Evolutionary conservation across 768 basidiomycete genomes (phyloP).

Genomic region (Tubosaeta brunneosetosa): DNA sequence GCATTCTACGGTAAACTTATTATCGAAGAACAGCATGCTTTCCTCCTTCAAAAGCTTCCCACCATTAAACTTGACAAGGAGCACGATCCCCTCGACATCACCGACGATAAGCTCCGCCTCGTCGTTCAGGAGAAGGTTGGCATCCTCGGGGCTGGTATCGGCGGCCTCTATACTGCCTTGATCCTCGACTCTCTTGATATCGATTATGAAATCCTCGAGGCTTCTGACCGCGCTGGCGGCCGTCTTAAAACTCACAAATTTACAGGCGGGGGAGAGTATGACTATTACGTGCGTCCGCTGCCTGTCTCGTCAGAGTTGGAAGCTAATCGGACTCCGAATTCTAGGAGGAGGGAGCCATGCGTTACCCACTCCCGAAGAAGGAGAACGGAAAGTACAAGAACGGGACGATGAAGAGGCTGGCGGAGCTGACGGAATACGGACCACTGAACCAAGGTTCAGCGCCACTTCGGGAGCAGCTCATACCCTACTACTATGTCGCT

Average conservation of each 20-base stretch:
- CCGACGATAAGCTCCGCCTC: background rate
- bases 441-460: conserved; percentile 8
- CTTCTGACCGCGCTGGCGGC: conserved; percentile 31
- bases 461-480: conserved; percentile 18
- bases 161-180: conserved; percentile 41
- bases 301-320: background rate
- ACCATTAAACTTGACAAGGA: background rate
- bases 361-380: conserved; percentile 28
- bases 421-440: conserved; percentile 25
- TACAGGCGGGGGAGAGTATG: conserved; percentile 4
- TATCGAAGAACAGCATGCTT: conserved; percentile 5
- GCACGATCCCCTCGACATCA: background rate
- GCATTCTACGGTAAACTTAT: conserved; percentile 14
- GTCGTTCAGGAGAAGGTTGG: conserved; percentile 9
- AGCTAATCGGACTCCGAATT: background rate
- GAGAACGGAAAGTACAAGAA: conserved; percentile 17
- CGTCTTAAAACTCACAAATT: conserved; percentile 43
- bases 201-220: conserved; percentile 44
- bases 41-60: background rate
- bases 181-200: conserved; percentile 42
- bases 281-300: background rate
- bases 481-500: conserved; percentile 18
- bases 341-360: conserved; percentile 40
- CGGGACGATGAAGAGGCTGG: conserved; percentile 28
- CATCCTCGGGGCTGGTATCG: conserved; percentile 21